Evolutionary conservation across 1,139 yeast species (phyloP), one percentile per base, ranked within the genome.

Genomic region (Saccharomyces hybrid): DNA sequence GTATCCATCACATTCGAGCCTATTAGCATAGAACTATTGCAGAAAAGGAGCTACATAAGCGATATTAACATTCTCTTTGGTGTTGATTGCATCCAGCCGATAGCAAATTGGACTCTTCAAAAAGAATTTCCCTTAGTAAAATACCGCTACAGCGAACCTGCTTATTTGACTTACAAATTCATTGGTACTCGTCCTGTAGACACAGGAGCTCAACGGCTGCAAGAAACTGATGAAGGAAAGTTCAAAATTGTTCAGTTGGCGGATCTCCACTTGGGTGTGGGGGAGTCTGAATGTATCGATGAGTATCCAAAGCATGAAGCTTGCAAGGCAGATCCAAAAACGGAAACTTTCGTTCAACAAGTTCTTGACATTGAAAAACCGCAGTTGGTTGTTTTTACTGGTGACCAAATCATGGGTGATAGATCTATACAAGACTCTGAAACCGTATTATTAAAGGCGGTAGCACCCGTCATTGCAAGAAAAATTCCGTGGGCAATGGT

Each of bases 241-340:
- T 87, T 85, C 69, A 89, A 87, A 67, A 83, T 91, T 47, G 70
- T 88, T 13, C 97, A 91, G 67, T 79, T 90, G 2, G 95, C 96
- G 0, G 98, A 91, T 67, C 72, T 90, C 56, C 97, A 91, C 68
- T 82, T 86, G 64, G 79, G 89, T 7, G 86, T 93, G 0, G 93
- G 91, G 1, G 75, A 71, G 51, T 96, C 96, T 2, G 68, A 69
- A 50, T 90, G 97, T 64, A 73, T 83, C 52, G 93, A 89, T 66
- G 85, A 89, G 3, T 79, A 69, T 25, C 90, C 90, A 0, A 61
- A 64, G 20, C 73, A 72, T 9, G 68, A 75, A 1, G 72, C 71
- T 8, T 90, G 97, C 64, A 70, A 76, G 56, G 96, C 97, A 0
- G 97, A 90, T 65, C 77, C 80, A 0, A 76, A 85, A 55, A 86